Evolutionary conservation across 108 stramenopile species (phyloP), one percentile per base, ranked within the genome.

Genomic region (Ochromonas danica): DNA sequence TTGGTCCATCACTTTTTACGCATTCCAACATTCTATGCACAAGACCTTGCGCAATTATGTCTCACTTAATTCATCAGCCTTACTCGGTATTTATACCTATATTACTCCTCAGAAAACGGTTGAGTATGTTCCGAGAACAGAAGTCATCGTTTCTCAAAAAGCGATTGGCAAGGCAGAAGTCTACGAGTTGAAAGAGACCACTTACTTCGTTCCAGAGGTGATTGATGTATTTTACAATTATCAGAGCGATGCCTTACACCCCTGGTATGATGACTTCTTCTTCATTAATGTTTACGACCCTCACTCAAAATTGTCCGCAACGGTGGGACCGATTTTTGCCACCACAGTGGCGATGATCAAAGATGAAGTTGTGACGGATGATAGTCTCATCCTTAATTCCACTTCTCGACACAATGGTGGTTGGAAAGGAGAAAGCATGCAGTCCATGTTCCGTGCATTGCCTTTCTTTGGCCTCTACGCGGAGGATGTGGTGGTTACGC

Each of bases 1-100:
- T 33, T 94, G 93, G 93, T 70, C 81, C 10, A 81, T 94, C 31
- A 91, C 90, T 14, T 94, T 93, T 65, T 57, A 17, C 22, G 51
- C 51, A 22, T n/a, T n/a, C n/a, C n/a, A n/a, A n/a, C n/a, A n/a
- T n/a, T n/a, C n/a, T n/a, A n/a, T n/a, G n/a, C n/a, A n/a, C n/a
- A n/a, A n/a, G n/a, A n/a, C n/a, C n/a, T 57, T 22, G 51, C 51
- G 51, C 51, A 22, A 17, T 17, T 57, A 57, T 22, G 17, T 22
- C 51, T 17, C 51, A 22, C 17, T 22, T 10, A 57, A 57, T 57
- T 17, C 51, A 10, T 17, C 51, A 10, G 17, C 10, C 51, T 57
- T 57, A 22, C 10, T 17, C 10, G 51, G 51, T 22, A 17, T 57
- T 22, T 57, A 17, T 22, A 17, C 51, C 17, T 57, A 57, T 57